A percentile compares a stretch with the other conserved stretches of the same genome.
These are phyloP conservation scores for Eugenia klotzschiana DNA, from an alignment of 441 rosid genomes.

Conservation along the genomic window DNA sequence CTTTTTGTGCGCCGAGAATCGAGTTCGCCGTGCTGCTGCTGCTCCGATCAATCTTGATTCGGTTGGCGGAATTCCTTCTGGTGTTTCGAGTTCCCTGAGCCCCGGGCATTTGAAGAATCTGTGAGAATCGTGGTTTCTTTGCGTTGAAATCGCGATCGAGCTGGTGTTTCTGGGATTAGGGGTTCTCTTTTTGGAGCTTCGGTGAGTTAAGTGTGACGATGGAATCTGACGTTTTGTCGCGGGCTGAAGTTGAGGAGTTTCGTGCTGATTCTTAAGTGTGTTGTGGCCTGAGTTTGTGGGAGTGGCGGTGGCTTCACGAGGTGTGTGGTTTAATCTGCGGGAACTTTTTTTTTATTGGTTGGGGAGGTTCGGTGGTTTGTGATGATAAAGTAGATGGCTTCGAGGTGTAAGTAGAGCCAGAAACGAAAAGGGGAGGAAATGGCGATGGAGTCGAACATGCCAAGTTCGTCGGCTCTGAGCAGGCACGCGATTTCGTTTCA, in stretches of 20 bases:
- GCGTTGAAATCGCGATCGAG: neutral
- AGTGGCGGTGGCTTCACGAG: neutral
- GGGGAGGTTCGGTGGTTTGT: neutral
- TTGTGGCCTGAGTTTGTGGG: neutral
- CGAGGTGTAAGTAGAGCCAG: neutral
- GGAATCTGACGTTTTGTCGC: neutral
- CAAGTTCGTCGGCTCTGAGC: conserved; percentile 24
- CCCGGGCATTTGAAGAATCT: neutral
- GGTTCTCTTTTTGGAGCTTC: neutral
- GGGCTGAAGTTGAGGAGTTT: neutral
- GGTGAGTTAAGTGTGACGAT: neutral
- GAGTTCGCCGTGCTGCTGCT: neutral
- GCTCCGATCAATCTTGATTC: neutral
- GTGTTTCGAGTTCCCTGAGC: neutral
- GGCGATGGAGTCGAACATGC: conserved; percentile 49
- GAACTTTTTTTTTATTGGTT: neutral
- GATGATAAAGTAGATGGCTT: neutral
- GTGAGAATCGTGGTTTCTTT: neutral
- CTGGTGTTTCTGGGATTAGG: neutral
- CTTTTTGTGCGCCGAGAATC: too few species aligned
- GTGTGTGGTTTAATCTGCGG: neutral
- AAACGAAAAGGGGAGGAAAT: conserved; percentile 10
- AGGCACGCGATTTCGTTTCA: conserved; percentile 43
- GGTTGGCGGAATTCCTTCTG: neutral
- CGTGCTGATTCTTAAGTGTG: neutral